Percentiles rank a stretch among this genome's conserved stretches.
Conservation (phyloP, 2,329 filamentous ascomycete genomes). For the Pseudogymnoascus sp. region DNA sequence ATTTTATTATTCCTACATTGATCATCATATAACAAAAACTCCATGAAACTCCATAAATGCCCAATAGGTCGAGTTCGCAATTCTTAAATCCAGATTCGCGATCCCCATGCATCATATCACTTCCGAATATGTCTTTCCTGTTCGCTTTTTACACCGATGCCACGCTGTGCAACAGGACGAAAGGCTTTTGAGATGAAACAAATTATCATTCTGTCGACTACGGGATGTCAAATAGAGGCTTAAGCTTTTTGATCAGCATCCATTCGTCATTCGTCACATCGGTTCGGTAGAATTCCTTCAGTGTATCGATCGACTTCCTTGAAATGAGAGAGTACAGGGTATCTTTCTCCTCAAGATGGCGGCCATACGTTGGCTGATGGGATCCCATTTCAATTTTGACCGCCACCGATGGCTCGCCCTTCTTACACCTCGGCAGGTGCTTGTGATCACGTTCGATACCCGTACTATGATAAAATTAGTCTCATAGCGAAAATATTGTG, state of each 20-base stretch:
- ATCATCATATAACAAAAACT: background rate
- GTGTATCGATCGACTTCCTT: conserved; percentile 78
- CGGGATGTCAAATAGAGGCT: conserved; percentile 80
- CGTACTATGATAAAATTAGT: conserved; percentile 47
- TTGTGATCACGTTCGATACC: conserved; percentile 98
- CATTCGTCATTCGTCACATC: conserved; percentile 91
- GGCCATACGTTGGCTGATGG: conserved; percentile 88
- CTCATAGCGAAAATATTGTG: conserved; percentile 1
- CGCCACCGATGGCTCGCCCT: conserved; percentile 92
- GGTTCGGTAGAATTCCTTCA: conserved; percentile 89
- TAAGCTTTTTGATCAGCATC: conserved; percentile 89
- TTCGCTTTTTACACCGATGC: conserved; percentile 11
- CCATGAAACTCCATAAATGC: background rate
- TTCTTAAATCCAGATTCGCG: background rate
- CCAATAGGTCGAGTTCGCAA: background rate
- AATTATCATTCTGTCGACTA: conserved; percentile 9
- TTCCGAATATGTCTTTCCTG: background rate
- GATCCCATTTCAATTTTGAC: conserved; percentile 93
- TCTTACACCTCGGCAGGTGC: conserved; percentile 83
- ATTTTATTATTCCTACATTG: conserved; percentile 4
- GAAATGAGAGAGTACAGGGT: conserved; percentile 81
- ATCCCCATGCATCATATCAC: background rate
- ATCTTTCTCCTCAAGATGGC: conserved; percentile 89
- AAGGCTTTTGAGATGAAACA: background rate
- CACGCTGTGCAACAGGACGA: conserved; percentile 1